phyloP scores from a whole-genome alignment of 805 yeast species.

The Kodamaea laetipori region DNA sequence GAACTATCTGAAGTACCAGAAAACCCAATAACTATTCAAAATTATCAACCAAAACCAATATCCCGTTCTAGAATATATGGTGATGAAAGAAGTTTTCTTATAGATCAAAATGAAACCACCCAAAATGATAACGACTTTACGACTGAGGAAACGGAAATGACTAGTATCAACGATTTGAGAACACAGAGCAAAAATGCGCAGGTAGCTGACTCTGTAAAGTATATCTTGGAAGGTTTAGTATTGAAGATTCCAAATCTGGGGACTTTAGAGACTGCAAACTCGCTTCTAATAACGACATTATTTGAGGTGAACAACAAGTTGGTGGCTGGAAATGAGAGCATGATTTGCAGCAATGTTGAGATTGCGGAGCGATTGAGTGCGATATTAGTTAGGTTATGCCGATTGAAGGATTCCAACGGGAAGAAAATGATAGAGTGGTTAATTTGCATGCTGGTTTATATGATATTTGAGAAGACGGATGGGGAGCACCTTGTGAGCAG shows the following conservation, averaged over 20 bases:
- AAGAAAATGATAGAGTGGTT: constrained; percentile 8
- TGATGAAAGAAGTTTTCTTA: constrained; percentile 20
- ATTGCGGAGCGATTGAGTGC: not conserved
- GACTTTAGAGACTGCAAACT: constrained; percentile 2
- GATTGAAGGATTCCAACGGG: constrained; percentile 5
- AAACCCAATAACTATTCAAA: not conserved
- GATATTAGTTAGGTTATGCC: not conserved
- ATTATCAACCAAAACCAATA: not conserved
- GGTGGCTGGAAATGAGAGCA: not conserved
- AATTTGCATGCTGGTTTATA: not conserved
- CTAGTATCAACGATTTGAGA: constrained; percentile 23
- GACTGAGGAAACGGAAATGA: not conserved
- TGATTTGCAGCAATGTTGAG: not conserved
- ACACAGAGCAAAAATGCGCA: constrained; percentile 14
- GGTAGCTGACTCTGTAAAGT: constrained; percentile 12
- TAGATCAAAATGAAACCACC: constrained; percentile 10
- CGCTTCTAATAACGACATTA: constrained; percentile 9
- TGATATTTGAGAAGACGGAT: constrained; percentile 3
- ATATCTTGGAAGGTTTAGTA: constrained; percentile 9
- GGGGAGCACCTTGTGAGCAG: constrained; percentile 1
- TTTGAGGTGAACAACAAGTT: constrained; percentile 9
- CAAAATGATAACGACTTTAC: constrained; percentile 12
- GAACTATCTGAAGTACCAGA: not conserved
- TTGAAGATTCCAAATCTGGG: constrained; percentile 12
- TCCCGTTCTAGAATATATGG: constrained; percentile 18